A percentile compares a stretch with the other conserved stretches of the same genome.
phyloP scores from a whole-genome alignment of 257 asterid species.

The Scutellaria barbata region DNA sequence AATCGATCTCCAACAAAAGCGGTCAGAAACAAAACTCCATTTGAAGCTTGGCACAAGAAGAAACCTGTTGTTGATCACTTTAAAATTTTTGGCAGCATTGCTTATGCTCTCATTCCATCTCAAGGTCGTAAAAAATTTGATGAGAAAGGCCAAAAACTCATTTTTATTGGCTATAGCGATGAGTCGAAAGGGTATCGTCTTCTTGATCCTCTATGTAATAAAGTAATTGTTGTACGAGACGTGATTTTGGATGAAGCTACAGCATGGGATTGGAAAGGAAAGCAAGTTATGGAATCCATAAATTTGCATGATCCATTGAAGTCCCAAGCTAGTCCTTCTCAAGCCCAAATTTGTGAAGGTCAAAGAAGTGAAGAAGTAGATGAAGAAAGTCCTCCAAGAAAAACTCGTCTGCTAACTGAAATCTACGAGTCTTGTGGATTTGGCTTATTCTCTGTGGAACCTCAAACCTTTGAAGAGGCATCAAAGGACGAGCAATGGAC shows the following conservation, averaged over 20 bases:
- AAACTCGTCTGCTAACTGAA: too few species aligned
- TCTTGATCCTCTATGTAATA: too few species aligned
- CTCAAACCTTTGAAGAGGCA: too few species aligned
- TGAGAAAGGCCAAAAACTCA: not conserved
- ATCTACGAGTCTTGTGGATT: too few species aligned
- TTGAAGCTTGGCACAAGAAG: not conserved
- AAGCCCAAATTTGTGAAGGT: too few species aligned
- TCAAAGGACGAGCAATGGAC: too few species aligned
- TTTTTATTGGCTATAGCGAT: not conserved
- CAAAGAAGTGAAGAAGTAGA: too few species aligned
- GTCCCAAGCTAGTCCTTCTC: not conserved
- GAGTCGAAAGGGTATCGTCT: not conserved
- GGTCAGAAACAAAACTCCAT: not conserved
- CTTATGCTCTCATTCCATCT: too few species aligned
- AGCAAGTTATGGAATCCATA: not conserved
- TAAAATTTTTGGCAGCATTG: too few species aligned
- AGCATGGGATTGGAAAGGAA: not conserved
- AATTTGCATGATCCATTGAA: not conserved
- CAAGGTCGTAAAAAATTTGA: not conserved
- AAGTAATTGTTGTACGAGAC: not conserved
- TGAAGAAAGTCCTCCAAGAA: not conserved
- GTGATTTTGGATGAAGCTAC: not conserved
- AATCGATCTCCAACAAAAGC: constrained; percentile 21
- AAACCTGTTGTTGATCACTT: too few species aligned
- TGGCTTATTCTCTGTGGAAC: too few species aligned